Conservation (phyloP, 1,284 basidiomycete genomes). For the Kwoniella shivajii region DNA sequence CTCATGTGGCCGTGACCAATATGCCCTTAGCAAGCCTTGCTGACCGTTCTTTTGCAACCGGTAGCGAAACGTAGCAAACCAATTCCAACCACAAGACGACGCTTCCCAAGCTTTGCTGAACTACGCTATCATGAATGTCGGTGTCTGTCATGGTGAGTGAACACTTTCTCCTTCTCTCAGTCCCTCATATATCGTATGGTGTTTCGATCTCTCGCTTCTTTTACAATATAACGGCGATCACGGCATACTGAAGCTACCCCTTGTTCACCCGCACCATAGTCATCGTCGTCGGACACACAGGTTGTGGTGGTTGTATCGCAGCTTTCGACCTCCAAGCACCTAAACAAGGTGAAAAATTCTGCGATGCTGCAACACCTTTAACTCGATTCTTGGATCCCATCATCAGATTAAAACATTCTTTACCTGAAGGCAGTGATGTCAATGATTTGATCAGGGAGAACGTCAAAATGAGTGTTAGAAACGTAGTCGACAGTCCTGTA, state of each 20-base stretch:
- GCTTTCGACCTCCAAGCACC: constrained; percentile 58
- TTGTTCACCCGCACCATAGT: constrained; percentile 56
- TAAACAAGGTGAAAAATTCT: constrained; percentile 27
- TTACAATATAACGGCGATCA: not conserved
- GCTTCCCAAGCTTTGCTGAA: constrained; percentile 75
- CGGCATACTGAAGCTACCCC: not conserved
- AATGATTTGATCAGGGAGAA: constrained; percentile 71
- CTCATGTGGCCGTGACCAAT: too few species aligned
- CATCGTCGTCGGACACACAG: constrained; percentile 76
- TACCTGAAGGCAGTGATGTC: constrained; percentile 58
- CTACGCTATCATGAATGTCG: constrained; percentile 76
- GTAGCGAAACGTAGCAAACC: constrained; percentile 58
- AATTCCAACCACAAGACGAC: constrained; percentile 77
- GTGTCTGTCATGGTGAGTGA: constrained; percentile 77
- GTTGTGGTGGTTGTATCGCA: constrained; percentile 72
- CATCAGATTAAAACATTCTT: constrained; percentile 61
- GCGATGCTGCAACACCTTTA: constrained; percentile 58
- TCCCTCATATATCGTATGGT: too few species aligned
- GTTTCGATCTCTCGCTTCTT: not conserved
- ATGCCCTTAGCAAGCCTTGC: too few species aligned
- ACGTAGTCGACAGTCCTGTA: constrained; percentile 63
- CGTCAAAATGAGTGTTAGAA: constrained; percentile 72
- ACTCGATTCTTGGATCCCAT: constrained; percentile 74
- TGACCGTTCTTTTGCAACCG: not conserved
- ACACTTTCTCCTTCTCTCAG: constrained; percentile 16